Base-by-base conservation (phyloP, 768 basidiomycete genomes). In the Termitomyces sp. region DNA sequence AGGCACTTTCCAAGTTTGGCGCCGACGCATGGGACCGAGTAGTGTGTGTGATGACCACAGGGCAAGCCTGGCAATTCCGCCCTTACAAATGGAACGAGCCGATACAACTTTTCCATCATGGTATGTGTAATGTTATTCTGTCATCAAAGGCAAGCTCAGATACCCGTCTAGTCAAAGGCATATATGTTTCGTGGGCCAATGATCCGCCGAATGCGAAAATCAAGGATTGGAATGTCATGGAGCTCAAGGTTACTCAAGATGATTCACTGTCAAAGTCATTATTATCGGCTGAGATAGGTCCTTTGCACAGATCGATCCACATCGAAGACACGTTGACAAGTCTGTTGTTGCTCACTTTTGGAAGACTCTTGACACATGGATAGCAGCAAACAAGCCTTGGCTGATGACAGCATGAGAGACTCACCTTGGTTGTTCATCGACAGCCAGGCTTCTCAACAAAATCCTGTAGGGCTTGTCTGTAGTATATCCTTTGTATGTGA, bases 71-170 rank as follows among this genome's bases (percentile, higher is more conserved):
- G 97, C 97, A 99, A 69, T 99, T 99, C 74, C 80, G 87, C 56
- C 89, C 92, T 17, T 98, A 98, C 75, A 95, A 96, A 69, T 99
- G 96, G 96, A 86, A 81, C 49, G 95, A 98, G 66, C 97, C 97
- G 1, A 85, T 86, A 58, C 82, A 89, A 50, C 72, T 99, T 27
- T 98, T 99, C 73, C 91, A 97, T 67, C 90, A 98, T 66, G 95
- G 95, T 96, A 62, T 45, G 77, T 64, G 17, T 51, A 6, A 29
- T n/a, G 11, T 12, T 8, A 7, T 23, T 4, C 12, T 6, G 4
- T 25, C 29, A 16, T 21, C 9, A 19, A 16, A 21, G 17, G n/a
- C 9, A 34, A 29, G 8, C 53, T 63, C 56, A 42, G 21, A 37
- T 8, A 25, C 6, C 25, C 56, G 21, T 38, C 21, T 62, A 98